Evolutionary conservation across 2,329 filamentous ascomycete genomes (phyloP).

Genomic region (Nothophaeocryptopus gaeumannii): DNA sequence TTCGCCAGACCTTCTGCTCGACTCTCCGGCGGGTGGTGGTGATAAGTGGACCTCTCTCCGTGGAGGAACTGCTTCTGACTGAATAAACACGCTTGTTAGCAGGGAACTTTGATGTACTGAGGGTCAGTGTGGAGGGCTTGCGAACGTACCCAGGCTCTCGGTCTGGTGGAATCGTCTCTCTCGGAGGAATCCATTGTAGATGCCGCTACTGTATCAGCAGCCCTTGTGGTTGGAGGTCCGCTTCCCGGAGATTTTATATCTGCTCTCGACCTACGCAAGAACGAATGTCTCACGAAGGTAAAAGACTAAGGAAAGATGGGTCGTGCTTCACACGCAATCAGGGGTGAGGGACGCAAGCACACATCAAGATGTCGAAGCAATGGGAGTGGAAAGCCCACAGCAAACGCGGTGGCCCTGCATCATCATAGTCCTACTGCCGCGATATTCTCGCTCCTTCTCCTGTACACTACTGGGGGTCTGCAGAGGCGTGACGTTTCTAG

Average conservation of each 20-base stretch:
- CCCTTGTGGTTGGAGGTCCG: background rate
- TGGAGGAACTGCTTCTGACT: conserved; percentile 12
- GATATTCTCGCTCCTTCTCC: conserved; percentile 1
- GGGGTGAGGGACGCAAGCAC: background rate
- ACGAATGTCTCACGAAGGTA: background rate
- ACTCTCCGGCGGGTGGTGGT: conserved; percentile 1
- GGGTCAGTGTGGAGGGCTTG: background rate
- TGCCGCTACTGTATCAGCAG: background rate
- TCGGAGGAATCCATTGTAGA: background rate
- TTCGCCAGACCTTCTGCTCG: background rate
- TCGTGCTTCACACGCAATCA: background rate
- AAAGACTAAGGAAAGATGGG: background rate
- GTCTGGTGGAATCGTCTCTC: conserved; percentile 1
- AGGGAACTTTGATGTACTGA: background rate
- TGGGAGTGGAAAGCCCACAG: background rate
- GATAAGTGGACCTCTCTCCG: conserved; percentile 4
- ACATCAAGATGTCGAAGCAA: background rate
- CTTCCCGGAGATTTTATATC: background rate
- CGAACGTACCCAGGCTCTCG: conserved; percentile 3
- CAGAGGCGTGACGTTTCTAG: background rate
- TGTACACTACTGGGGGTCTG: background rate
- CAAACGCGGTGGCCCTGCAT: background rate
- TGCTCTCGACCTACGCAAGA: background rate
- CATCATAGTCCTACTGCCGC: background rate
- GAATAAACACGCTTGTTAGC: background rate